These are phyloP conservation scores for Cymbidium sinense DNA, from an alignment of 106 monocot genomes.

Conservation along the genomic window DNA sequence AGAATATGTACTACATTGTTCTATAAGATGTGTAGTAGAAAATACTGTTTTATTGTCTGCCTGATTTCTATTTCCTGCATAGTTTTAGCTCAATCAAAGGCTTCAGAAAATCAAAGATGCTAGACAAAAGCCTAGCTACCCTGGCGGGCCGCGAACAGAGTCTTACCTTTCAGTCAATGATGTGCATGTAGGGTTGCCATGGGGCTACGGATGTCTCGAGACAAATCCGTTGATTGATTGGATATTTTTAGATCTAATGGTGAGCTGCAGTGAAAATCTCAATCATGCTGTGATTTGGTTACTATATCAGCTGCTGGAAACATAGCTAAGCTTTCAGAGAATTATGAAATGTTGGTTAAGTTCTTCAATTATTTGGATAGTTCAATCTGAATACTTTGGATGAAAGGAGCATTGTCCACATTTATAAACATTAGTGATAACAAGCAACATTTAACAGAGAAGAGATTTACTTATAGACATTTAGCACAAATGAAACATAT, in stretches of 20 bases:
- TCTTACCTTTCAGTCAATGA: slow-evolving; percentile 52
- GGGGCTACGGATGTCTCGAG: slow-evolving; percentile 13
- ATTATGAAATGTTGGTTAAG: slow-evolving; percentile 46
- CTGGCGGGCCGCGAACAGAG: slow-evolving; percentile 17
- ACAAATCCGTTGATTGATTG: not conserved
- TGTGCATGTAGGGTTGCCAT: slow-evolving; percentile 41
- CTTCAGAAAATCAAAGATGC: slow-evolving; percentile 37
- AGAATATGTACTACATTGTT: too few species aligned
- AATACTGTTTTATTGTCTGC: too few species aligned
- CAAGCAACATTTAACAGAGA: slow-evolving; percentile 38
- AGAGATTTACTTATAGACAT: too few species aligned
- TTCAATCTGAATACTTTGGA: slow-evolving; percentile 46
- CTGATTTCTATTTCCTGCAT: too few species aligned
- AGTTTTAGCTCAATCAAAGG: not conserved
- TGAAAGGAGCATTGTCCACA: slow-evolving; percentile 37
- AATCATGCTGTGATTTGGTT: not conserved
- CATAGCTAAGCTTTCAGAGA: slow-evolving; percentile 39
- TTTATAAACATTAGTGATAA: slow-evolving; percentile 49
- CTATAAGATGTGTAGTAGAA: too few species aligned
- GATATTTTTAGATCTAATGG: slow-evolving; percentile 10
- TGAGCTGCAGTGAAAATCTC: slow-evolving; percentile 4
- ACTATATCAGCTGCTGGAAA: slow-evolving; percentile 7
- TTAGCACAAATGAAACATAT: too few species aligned
- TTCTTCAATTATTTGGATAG: slow-evolving; percentile 61
- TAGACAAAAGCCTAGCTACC: slow-evolving; percentile 50